Evolutionary conservation across 108 stramenopile genomes (phyloP).

Genomic region (Skeletonema tropicum): DNA sequence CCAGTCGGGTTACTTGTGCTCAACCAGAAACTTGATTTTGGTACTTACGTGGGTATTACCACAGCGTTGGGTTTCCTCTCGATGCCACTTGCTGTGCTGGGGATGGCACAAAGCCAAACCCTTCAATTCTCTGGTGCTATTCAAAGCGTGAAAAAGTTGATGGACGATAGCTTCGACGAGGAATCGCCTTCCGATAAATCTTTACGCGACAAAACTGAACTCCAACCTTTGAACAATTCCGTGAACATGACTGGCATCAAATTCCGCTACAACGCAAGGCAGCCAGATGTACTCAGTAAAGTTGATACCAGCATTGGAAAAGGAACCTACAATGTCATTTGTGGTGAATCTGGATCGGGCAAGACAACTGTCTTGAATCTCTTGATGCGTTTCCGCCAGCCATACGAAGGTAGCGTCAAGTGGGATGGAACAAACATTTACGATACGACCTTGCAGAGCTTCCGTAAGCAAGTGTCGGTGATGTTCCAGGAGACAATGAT

Average conservation of each 20-base stretch:
- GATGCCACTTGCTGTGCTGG: background rate
- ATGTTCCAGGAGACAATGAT: conserved; percentile 21
- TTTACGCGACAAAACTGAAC: background rate
- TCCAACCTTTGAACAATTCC: background rate
- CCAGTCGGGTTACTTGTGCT: no score
- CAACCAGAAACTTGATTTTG: no score
- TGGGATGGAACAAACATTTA: conserved; percentile 22
- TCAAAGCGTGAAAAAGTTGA: background rate
- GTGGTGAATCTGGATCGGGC: conserved; percentile 8
- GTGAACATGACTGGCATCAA: background rate
- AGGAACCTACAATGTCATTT: background rate
- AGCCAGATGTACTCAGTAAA: background rate
- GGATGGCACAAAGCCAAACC: background rate
- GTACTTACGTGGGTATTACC: no score
- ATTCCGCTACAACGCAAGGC: background rate
- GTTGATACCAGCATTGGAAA: background rate
- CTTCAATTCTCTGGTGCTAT: background rate
- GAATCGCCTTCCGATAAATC: background rate
- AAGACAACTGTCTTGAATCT: conserved; percentile 11
- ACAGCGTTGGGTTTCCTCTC: background rate
- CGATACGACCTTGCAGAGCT: background rate
- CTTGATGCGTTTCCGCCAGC: conserved; percentile 3
- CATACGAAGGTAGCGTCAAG: background rate
- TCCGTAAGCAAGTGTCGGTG: conserved; percentile 12
- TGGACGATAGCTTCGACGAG: background rate